Percentiles rank a stretch among this genome's conserved stretches.
Evolutionary conservation across 495 filamentous ascomycete species (phyloP).

Genomic region (Articulospora tetracladia): DNA sequence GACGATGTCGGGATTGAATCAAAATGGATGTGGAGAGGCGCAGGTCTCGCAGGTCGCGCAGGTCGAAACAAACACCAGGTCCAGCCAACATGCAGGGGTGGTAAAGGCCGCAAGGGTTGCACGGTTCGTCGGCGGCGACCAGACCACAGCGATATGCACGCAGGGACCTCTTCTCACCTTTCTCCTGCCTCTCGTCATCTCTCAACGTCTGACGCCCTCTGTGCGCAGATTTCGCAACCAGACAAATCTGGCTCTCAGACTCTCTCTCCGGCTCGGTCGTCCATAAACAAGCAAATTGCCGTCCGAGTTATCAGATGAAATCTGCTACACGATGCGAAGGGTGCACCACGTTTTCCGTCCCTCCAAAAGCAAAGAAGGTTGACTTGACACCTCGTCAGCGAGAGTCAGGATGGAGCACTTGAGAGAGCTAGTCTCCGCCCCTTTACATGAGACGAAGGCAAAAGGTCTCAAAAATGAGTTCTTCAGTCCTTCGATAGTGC

Average conservation of each 20-base stretch:
- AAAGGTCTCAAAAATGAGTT: no score
- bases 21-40: neutral
- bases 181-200: neutral
- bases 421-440: neutral
- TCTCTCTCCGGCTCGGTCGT: neutral
- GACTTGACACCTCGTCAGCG: neutral
- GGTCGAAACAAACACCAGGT: neutral
- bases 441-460: neutral
- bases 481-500: neutral
- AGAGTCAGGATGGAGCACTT: neutral
- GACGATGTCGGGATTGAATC: neutral
- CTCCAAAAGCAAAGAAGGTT: neutral
- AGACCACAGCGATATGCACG: neutral
- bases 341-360: neutral
- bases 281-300: neutral
- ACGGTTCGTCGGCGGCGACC: neutral
- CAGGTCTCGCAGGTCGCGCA: neutral
- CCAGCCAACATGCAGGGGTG: neutral
- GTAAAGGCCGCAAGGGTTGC: neutral
- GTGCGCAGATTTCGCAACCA: neutral
- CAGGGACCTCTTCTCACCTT: neutral
- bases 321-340: neutral
- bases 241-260: neutral
- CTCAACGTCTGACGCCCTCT: neutral
- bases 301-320: neutral